Conservation (phyloP, 495 filamentous ascomycete species). For the Cercophora samala region DNA sequence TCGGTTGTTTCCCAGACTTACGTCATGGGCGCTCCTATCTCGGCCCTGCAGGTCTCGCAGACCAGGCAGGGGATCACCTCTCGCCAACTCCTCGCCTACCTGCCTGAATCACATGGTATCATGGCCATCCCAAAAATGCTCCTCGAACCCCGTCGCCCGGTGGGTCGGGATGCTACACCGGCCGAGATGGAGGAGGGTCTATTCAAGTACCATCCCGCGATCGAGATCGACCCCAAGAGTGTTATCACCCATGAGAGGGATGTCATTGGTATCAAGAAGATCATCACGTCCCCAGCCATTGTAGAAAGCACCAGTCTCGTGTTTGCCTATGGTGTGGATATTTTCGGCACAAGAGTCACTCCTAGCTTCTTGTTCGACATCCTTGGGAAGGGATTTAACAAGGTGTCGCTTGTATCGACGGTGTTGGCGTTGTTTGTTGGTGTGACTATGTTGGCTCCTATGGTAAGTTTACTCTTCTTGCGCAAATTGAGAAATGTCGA, state of each 20-base stretch:
- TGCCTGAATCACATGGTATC: slow-evolving; percentile 67
- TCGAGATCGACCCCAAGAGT: slow-evolving; percentile 83
- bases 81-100: slow-evolving; percentile 72
- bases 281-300: slow-evolving; percentile 69
- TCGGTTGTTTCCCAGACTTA: slow-evolving; percentile 75
- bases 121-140: slow-evolving; percentile 72
- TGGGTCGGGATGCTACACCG: slow-evolving; percentile 77
- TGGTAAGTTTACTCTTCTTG: slow-evolving; percentile 55
- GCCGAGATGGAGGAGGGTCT: slow-evolving; percentile 82
- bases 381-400: slow-evolving; percentile 88
- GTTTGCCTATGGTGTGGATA: slow-evolving; percentile 82
- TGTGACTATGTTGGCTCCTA: slow-evolving; percentile 72
- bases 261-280: slow-evolving; percentile 66
- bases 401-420: slow-evolving; percentile 76
- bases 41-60: slow-evolving; percentile 75
- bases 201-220: slow-evolving; percentile 64
- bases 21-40: slow-evolving; percentile 71
- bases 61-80: slow-evolving; percentile 92
- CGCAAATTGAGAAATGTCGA: not conserved
- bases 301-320: slow-evolving; percentile 94
- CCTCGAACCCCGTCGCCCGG: slow-evolving; percentile 83
- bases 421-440: slow-evolving; percentile 73
- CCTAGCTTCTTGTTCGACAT: slow-evolving; percentile 89
- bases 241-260: slow-evolving; percentile 79
- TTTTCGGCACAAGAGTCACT: slow-evolving; percentile 80